phyloP scores from a whole-genome alignment of 192 early-diverging fungal species.

The Funneliformis geosporum region DNA sequence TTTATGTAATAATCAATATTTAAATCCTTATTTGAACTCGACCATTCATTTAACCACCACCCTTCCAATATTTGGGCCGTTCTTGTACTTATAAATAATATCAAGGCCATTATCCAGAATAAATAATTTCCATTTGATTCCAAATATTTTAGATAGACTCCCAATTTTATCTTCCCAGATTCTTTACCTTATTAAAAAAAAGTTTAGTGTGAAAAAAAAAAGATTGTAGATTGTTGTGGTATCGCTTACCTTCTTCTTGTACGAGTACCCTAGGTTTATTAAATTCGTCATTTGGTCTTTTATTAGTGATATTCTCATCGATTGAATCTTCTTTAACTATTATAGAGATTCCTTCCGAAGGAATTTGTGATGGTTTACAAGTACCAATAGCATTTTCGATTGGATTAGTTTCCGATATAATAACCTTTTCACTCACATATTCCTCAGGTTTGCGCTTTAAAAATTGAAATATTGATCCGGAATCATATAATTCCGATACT shows the following conservation, averaged over 20 bases:
- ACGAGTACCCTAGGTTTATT: constrained; percentile 60
- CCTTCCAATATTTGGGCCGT: constrained; percentile 44
- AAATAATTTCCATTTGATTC: constrained; percentile 60
- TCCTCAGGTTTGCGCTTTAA: constrained; percentile 29
- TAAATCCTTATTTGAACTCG: constrained; percentile 15
- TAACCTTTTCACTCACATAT: neutral
- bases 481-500: constrained; percentile 25
- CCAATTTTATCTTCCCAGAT: constrained; percentile 70
- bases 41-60: constrained; percentile 30
- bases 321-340: neutral
- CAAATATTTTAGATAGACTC: constrained; percentile 81
- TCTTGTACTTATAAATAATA: constrained; percentile 48
- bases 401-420: neutral
- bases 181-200: constrained; percentile 56
- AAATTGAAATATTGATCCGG: constrained; percentile 32
- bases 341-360: constrained; percentile 44
- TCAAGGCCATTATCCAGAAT: constrained; percentile 61
- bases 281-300: constrained; percentile 13
- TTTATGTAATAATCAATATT: constrained; percentile 63
- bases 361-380: neutral
- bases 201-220: neutral
- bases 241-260: constrained; percentile 39
- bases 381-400: neutral
- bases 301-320: neutral
- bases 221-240: neutral